Conservation (phyloP, 208 protist genomes). For the Naegleria gruberi region DNA sequence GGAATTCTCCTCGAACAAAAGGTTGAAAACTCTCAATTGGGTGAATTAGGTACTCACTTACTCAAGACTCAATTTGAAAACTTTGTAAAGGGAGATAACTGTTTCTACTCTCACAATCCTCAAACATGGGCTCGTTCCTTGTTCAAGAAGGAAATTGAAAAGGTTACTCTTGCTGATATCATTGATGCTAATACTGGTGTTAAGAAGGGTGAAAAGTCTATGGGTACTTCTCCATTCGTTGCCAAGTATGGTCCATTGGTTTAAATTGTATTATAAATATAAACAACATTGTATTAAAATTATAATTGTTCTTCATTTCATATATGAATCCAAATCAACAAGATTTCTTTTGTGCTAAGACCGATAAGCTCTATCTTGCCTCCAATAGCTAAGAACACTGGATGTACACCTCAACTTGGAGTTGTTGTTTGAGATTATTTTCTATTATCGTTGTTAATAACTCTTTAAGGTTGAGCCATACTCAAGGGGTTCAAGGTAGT, state of each 20-base stretch:
- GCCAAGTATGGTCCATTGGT: background rate
- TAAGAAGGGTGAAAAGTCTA: background rate
- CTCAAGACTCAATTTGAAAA: constrained; percentile 30
- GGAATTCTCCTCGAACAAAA: constrained; percentile 34
- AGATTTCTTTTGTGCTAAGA: too few species aligned
- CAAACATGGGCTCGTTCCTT: too few species aligned
- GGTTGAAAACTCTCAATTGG: constrained; percentile 23
- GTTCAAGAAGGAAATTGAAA: background rate
- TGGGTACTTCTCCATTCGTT: background rate
- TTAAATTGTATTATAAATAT: too few species aligned
- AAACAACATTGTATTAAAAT: too few species aligned
- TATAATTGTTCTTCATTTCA: too few species aligned
- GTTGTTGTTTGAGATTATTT: too few species aligned
- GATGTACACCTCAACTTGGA: too few species aligned
- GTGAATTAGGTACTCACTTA: constrained; percentile 4
- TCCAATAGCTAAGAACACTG: too few species aligned
- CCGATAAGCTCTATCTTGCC: too few species aligned
- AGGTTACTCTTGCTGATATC: background rate
- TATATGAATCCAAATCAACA: too few species aligned
- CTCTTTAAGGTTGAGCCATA: too few species aligned
- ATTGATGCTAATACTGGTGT: background rate
- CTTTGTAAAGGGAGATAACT: constrained; percentile 28
- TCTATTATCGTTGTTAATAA: too few species aligned
- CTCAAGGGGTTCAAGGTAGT: background rate
- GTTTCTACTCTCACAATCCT: constrained; percentile 28